These are phyloP conservation scores for Fusarium austroafricanum DNA, from an alignment of 2,329 filamentous ascomycete species.

Conservation along the genomic window DNA sequence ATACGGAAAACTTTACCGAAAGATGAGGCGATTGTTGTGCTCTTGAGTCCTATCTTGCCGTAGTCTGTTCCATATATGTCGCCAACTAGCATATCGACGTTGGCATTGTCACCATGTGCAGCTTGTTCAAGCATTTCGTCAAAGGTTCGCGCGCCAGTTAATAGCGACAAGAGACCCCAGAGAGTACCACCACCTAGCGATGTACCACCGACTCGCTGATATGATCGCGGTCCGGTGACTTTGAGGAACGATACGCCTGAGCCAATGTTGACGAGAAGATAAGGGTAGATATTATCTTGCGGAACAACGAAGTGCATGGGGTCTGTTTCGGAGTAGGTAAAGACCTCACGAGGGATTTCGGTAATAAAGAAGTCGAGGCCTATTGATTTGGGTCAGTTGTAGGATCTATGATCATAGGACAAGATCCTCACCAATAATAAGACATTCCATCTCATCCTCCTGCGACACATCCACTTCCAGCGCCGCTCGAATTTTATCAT, in stretches of 20 bases:
- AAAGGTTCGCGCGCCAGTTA: constrained; percentile 95
- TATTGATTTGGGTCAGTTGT: constrained; percentile 49
- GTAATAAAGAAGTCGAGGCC: constrained; percentile 99
- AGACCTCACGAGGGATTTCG: constrained; percentile 96
- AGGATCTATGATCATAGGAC: not conserved
- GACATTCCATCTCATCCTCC: constrained; percentile 98
- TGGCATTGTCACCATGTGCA: constrained; percentile 88
- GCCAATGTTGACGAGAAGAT: constrained; percentile 97
- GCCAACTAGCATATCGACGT: constrained; percentile 95
- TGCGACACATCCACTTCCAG: constrained; percentile 88
- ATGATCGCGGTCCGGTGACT: constrained; percentile 88
- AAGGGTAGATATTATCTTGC: constrained; percentile 87
- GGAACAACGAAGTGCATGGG: constrained; percentile 90
- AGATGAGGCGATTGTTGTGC: constrained; percentile 92
- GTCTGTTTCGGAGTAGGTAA: constrained; percentile 91
- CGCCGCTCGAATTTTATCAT: constrained; percentile 86
- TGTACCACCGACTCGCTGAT: constrained; percentile 91
- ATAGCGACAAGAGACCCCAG: constrained; percentile 90
- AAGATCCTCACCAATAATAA: constrained; percentile 80
- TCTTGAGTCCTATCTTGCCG: constrained; percentile 94
- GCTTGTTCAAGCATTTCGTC: constrained; percentile 97
- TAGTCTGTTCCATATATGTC: constrained; percentile 98
- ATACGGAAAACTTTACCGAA: constrained; percentile 97
- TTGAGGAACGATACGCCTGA: constrained; percentile 98
- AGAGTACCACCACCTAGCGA: constrained; percentile 96